phyloP scores from a whole-genome alignment of 352 stramenopile species.

The Phytophthora tentaculata region DNA sequence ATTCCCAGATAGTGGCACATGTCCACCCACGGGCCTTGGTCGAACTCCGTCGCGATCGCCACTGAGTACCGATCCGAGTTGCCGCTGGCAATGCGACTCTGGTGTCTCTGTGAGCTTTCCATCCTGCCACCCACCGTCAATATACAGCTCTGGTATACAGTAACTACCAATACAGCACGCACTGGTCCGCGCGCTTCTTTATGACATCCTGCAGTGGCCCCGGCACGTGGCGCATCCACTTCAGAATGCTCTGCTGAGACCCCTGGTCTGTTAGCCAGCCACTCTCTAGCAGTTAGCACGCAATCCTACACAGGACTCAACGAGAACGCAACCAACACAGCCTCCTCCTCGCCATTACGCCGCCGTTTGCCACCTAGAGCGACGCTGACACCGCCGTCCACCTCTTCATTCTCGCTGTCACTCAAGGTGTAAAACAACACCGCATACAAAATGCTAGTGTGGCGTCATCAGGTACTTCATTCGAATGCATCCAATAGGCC shows the following conservation, averaged over 20 bases:
- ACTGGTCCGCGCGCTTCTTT: slow-evolving; percentile 68
- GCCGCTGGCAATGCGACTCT: slow-evolving; percentile 45
- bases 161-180: slow-evolving; percentile 10
- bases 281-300: too few relatives aligned
- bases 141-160: neutral
- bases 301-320: neutral
- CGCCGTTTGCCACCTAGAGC: slow-evolving; percentile 19
- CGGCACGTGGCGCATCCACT: slow-evolving; percentile 76
- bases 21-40: slow-evolving; percentile 81
- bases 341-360: slow-evolving; percentile 28
- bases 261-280: slow-evolving; percentile 42
- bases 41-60: slow-evolving; percentile 73
- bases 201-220: slow-evolving; percentile 80
- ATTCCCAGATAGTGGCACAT: slow-evolving; percentile 76
- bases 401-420: slow-evolving; percentile 26
- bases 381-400: neutral
- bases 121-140: slow-evolving; percentile 35
- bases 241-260: slow-evolving; percentile 76
- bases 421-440: slow-evolving; percentile 24
- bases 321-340: slow-evolving; percentile 2
- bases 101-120: slow-evolving; percentile 45
- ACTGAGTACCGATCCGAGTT: slow-evolving; percentile 52
- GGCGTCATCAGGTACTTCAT: too few relatives aligned
- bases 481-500: too few relatives aligned
- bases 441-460: slow-evolving; percentile 29